These are phyloP conservation scores for Auricularia cornea DNA, from an alignment of 768 basidiomycete genomes.

Conservation along the genomic window DNA sequence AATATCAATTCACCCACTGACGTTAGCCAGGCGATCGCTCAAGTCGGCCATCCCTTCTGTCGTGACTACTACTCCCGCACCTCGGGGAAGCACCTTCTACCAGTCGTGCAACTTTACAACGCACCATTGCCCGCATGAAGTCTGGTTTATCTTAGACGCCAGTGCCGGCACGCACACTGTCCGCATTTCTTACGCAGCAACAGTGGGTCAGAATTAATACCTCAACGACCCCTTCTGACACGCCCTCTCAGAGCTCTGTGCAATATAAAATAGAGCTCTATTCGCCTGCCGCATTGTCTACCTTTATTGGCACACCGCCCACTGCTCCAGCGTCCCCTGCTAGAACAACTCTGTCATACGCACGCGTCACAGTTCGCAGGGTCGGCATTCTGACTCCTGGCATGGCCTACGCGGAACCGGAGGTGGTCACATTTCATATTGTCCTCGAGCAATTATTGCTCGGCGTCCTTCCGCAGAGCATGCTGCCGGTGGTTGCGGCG, in stretches of 20 bases:
- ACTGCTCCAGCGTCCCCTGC: neutral
- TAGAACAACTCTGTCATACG: neutral
- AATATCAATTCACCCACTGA: neutral
- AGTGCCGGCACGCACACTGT: neutral
- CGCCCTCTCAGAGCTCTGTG: neutral
- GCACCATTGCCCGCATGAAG: neutral
- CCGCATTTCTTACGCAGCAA: neutral
- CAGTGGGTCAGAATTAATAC: neutral
- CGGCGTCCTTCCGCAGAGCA: neutral
- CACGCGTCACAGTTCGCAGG: neutral
- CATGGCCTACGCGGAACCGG: neutral
- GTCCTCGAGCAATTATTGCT: neutral
- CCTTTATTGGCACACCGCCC: neutral
- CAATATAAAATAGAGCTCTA: neutral
- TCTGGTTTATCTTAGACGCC: neutral
- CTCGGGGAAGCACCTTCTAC: neutral
- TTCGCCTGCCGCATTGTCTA: neutral
- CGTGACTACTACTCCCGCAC: neutral
- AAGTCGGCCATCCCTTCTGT: neutral
- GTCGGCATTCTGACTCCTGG: neutral
- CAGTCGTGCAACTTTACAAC: neutral
- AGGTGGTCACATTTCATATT: neutral
- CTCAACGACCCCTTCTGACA: too few species aligned
- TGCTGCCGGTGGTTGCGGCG: neutral
- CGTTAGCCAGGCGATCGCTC: neutral